Evolutionary conservation across 208 protist genomes (phyloP), one percentile per base, ranked within the genome.

Genomic region (Leishmania gerbilli): DNA sequence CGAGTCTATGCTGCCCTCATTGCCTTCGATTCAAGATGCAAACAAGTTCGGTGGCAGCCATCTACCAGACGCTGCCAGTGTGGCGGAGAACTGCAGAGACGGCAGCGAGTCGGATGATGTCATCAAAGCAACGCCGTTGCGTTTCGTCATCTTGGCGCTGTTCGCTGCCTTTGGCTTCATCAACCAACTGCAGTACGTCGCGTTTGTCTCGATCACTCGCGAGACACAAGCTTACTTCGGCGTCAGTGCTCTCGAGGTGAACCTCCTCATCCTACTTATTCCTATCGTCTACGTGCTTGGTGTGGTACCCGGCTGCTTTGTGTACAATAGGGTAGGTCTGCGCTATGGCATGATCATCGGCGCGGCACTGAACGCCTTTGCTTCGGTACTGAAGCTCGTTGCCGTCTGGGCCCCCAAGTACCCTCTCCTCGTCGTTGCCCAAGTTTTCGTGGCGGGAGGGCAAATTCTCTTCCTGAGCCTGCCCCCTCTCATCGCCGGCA

Each of bases 101-200:
- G 0, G 1, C 49, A 19, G 9, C 47, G 62, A 76, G 15, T 31
- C 7, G 49, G 42, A 64, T 49, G 55, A 51, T 6, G 21, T 78
- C 5, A 74, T 89, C 45, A 68, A 78, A 64, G 82, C 79, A 15
- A 88, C 87, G 0, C 79, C 71, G n/a, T 69, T 79, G 8, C 89
- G 89, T 11, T 87, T 88, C 60, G 64, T 89, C 5, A 77, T 92
- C 2, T n/a, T 87, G 2, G 56, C 53, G 3, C 65, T 90, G 21
- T 90, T 90, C 65, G 67, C 85, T 19, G 78, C 72, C 45, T 89
- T 84, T 34, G 85, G 79, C 62, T 89, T 90, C 79, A 84, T 87
- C 68, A 90, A 88, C 72, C 89, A 92, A 74, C 34, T 92, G 9
- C 84, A 87, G 74, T 90, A 92, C 77, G 87, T 90, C 34, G 84